Base-by-base conservation (phyloP, 2,329 filamentous ascomycete genomes). In the Colletotrichum magnum region DNA sequence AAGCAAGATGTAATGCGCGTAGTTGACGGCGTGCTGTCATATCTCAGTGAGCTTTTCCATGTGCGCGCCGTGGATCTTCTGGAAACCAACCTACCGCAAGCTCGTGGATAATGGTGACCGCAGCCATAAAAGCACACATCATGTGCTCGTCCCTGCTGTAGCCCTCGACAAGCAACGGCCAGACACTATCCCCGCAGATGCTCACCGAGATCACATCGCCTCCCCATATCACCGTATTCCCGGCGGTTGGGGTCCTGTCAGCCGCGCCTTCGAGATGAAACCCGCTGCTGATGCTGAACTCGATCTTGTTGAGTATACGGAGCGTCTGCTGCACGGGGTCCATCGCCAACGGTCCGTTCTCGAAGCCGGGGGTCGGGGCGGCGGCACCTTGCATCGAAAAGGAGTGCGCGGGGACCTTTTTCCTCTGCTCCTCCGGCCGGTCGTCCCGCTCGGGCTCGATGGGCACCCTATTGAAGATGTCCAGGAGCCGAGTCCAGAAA, bases 31-130 rank as follows among this genome's bases (percentile, higher is more conserved):
- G 32, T 69, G 66, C 66, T 69, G 43, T n/a, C 24, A 2, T 7
- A n/a, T 6, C 12, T 56, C 10, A 26, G 26, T 15, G 2, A 15
- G 47, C 10, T 21, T 16, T 43, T 9, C 15, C 43, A 43, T 18
- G 2, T n/a, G 41, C 4, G 16, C 16, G 15, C 36, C 18, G n/a
- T 13, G 2, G 50, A 24, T 24, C 21, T 24, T 24, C 21, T 24
- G 21, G 5, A 2, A 48, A 32, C 16, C 13, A 21, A 58, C 77
- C 73, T 54, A 78, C 77, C 53, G 75, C 74, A 6, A 78, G 26
- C 60, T 79, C 77, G 24, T 79, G 77, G 12, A 73, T 63, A 7
- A 79, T 47, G 3, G 74, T 74, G 1, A 53, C 36, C 2, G 75
- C 74, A 13, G 76, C 36, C 10, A 71, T 43, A 41, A 72, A 64